These are phyloP conservation scores for Teratosphaeria nubilosa DNA, from an alignment of 2,329 filamentous ascomycete species.

Conservation along the genomic window DNA sequence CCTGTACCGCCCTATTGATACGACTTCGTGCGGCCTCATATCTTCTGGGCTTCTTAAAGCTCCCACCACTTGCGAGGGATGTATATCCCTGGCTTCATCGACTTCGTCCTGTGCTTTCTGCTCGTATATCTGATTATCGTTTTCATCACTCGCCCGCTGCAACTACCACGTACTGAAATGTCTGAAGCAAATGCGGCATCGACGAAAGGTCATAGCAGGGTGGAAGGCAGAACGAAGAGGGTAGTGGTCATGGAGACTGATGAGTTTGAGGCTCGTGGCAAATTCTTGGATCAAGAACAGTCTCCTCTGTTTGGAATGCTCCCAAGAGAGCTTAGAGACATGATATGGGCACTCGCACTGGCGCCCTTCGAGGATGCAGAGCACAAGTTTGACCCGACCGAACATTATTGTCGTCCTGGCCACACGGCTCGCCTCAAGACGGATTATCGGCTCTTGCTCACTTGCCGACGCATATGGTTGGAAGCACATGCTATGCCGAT, in stretches of 20 bases:
- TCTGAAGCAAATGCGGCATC: neutral
- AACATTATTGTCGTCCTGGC: constrained; percentile 26
- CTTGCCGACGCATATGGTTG: constrained; percentile 28
- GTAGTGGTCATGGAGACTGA: neutral
- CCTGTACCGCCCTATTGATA: neutral
- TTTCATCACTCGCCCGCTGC: neutral
- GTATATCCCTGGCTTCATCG: neutral
- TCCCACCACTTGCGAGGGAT: neutral
- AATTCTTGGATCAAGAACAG: neutral
- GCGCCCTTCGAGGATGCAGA: constrained; percentile 20
- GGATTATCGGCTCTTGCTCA: constrained; percentile 20
- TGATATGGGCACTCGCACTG: constrained; percentile 27
- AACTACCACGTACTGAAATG: neutral
- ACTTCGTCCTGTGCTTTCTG: neutral
- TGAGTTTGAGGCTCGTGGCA: neutral
- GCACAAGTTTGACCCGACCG: constrained; percentile 14
- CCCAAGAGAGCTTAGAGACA: constrained; percentile 25
- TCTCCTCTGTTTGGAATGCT: constrained; percentile 15
- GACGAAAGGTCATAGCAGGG: neutral
- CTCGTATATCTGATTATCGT: neutral
- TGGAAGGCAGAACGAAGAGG: neutral
- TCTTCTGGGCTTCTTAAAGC: neutral
- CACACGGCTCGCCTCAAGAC: constrained; percentile 16
- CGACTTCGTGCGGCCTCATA: too few relatives aligned
- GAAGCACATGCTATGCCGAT: constrained; percentile 25